Base-by-base conservation (phyloP, 2,329 filamentous ascomycete genomes). In the Epichloe aotearoae region DNA sequence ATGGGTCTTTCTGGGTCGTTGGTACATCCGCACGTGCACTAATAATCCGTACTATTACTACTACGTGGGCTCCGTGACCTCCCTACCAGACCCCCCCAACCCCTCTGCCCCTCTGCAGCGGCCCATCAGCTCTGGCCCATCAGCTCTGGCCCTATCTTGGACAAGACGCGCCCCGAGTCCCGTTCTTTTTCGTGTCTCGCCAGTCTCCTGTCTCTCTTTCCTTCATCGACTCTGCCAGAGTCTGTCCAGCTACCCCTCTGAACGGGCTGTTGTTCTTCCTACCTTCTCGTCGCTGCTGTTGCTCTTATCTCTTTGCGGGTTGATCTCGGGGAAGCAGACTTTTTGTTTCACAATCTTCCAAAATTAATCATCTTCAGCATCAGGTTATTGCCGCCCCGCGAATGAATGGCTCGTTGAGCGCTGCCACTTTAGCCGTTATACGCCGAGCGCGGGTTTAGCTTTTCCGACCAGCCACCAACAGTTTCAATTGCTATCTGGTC, bases 371-470 rank as follows among this genome's bases (percentile, higher is more conserved):
- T 17, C 15, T 37, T 34, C 46, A 46, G 19, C 45, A 47, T 39
- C 52, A 33, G 33, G 12, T 34, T 17, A 42, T 49, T 33, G 17
- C 40, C 14, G n/a, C 38, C 12, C 37, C 26, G n/a, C 42, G 11
- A 36, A 44, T 52, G 52, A 41, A 53, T 55, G 53, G 53, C 52
- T 52, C 39, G 49, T 51, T 53, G 51, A 51, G 38, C 53, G 51
- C 43, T 44, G 43, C 45, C 39, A 38, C 20, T 3, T 7, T 34
- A 34, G 10, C 17, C 17, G 17, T 33, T 33, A 17, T n/a, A 42
- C 39, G 30, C 38, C 12, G 26, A 19, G 20, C 39, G 39, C 39
- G 12, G 23, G 26, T 14, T 36, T n/a, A 14, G n/a, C 38, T 30
- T 36, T 12, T 23, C 6, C 38, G n/a, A 41, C 7, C 46, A 30